Base-by-base conservation (phyloP, 2,329 filamentous ascomycete genomes). In the Paecilomyces variotii region DNA sequence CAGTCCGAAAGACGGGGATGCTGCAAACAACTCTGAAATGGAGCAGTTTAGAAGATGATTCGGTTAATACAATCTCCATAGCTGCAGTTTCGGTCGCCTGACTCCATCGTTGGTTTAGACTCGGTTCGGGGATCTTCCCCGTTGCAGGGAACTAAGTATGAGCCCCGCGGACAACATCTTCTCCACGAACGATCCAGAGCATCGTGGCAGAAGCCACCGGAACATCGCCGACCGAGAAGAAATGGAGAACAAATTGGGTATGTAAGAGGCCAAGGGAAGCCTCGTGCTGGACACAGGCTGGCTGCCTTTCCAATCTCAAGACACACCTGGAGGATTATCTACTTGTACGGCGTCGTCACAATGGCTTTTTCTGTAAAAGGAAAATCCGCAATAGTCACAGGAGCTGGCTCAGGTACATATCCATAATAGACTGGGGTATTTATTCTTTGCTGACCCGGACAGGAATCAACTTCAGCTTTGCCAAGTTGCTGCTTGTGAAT, bases 301-400 rank as follows among this genome's bases (percentile, higher is more conserved):
- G 39, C n/a, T n/a, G 39, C 14, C n/a, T 19, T 52, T 24, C 10
- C 25, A 52, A 52, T 25, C 10, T 25, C 49, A 11, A 28, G 50
- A 52, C 25, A 45, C 35, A 24, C 39, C n/a, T 19, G 19, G 39
- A 19, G 6, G 14, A n/a, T n/a, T 26, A 26, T 52, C 24, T 28
- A 27, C 14, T n/a, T n/a, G 10, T 12, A 28, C 39, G 5, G 27
- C 50, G 25, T 26, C 24, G 10, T 54, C 30, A 28, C 56, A 5
- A 76, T 78, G 74, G 70, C 73, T 27, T 61, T 71, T 57, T 72
- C 72, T 12, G 74, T 81, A 24, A 64, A 74, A 56, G 76, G 75
- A 55, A 79, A 77, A 65, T 77, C 79, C 11, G 81, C 81, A 11
- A 80, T 84, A 53, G 71, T 84, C 30, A 84, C 81, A 10, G 81